Evolutionary conservation across 345 rosid genomes (phyloP), one percentile per base, ranked within the genome.

Genomic region (Eucalyptus cloeziana): DNA sequence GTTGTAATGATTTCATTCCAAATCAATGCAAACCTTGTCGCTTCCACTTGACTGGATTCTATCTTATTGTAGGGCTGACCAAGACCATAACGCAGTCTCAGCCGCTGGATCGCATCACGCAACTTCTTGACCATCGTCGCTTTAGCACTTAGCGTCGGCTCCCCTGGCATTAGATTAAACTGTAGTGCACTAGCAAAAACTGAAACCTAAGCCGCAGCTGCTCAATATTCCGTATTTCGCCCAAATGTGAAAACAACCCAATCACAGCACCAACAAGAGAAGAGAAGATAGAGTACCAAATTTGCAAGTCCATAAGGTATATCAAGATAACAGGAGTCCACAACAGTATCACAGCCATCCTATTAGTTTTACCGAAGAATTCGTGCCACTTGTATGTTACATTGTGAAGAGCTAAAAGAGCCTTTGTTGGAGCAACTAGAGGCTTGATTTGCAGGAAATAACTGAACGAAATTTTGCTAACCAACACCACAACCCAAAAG

Each of bases 181-280:
- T 97, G 99, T 96, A 97, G 64, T 50, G 99, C 99, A 92, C 97
- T 93, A 58, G 99, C 94, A 97, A 97, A 92, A 96, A 97, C 94
- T 95, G 99, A 93, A 97, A 97, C 90, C 99, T 91, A 80, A 97
- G 98, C 91, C 99, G 94, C 76, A 96, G 93, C 94, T 97, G 99
- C 89, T 90, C 96, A 83, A 96, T 93, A 90, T 93, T 96, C 89
- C 99, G 91, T 85, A 97, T 96, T 94, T 97, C 99, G 50, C 99
- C 99, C 95, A 97, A 93, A 91, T 96, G 97, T 13, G 96, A 94
- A 91, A 96, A 96, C 87, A 96, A 89, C 87, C 99, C 99, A 86
- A 95, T 88, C 14, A 87, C 24, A 40, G 93, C 96, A 79, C 99
- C 99, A 88, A 93, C 96, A 85, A 94, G 44, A 8, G 99, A 94